phyloP scores from a whole-genome alignment of 371 early-diverging fungal genomes.

The Chytridium lagenaria region DNA sequence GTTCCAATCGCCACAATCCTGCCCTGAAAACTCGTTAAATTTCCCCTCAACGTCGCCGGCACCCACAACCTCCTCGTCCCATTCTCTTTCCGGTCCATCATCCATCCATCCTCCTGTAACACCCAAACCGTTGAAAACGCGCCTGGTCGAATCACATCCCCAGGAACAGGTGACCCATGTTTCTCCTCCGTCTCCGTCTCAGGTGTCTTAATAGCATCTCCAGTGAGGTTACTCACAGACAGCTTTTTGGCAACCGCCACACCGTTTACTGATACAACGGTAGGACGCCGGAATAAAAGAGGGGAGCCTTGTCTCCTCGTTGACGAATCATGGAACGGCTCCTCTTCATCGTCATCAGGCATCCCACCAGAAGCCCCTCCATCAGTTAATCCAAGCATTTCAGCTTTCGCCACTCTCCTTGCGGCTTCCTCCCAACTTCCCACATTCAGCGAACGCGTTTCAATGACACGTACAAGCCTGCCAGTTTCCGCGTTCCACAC shows the following conservation, averaged over 20 bases:
- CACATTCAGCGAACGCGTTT: slow-evolving; percentile 18
- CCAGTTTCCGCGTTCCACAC: slow-evolving; percentile 40
- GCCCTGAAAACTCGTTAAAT: slow-evolving; percentile 26
- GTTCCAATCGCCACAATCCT: slow-evolving; percentile 35
- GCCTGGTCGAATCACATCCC: neutral
- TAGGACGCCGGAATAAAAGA: too few species aligned
- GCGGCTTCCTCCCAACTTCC: slow-evolving; percentile 32
- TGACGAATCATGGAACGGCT: neutral
- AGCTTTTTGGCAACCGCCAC: neutral
- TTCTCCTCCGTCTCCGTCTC: neutral
- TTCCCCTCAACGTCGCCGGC: slow-evolving; percentile 18
- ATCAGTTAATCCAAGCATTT: slow-evolving; percentile 15
- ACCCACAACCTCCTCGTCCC: slow-evolving; percentile 34
- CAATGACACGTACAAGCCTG: slow-evolving; percentile 26
- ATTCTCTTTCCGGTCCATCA: slow-evolving; percentile 21
- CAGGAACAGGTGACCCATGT: neutral
- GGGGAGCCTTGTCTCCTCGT: neutral
- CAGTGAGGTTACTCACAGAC: neutral
- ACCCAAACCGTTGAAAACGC: slow-evolving; percentile 12
- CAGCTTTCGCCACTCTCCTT: slow-evolving; percentile 18
- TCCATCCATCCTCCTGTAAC: slow-evolving; percentile 33
- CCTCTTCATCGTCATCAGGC: slow-evolving; percentile 16
- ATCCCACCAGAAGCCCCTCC: slow-evolving; percentile 7
- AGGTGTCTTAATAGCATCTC: neutral
- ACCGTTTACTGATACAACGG: slow-evolving; percentile 2